phyloP scores from a whole-genome alignment of 2,329 filamentous ascomycete species.

The Aspergillus felis region DNA sequence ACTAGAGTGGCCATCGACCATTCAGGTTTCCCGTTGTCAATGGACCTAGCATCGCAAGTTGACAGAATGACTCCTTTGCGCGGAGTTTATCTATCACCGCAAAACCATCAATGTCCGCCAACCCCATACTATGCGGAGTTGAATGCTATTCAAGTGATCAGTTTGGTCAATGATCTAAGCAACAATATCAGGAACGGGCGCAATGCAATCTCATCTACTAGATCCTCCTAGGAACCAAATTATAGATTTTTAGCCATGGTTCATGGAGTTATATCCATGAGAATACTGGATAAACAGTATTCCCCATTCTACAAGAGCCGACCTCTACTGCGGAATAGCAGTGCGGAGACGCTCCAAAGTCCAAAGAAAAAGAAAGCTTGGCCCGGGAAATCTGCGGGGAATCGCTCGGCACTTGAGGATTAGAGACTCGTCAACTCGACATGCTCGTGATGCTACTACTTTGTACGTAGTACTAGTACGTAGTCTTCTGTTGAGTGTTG shows the following conservation, averaged over 20 bases:
- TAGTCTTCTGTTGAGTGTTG: too few species aligned
- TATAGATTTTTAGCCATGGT: too few species aligned
- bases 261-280: background rate
- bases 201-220: too few species aligned
- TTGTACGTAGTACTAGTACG: too few species aligned
- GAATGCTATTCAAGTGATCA: background rate
- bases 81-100: too few species aligned
- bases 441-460: background rate
- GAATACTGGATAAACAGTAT: too few species aligned
- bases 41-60: background rate
- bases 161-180: too few species aligned
- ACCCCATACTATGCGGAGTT: background rate
- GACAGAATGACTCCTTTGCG: background rate
- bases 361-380: background rate
- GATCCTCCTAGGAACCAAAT: too few species aligned
- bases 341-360: background rate
- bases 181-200: too few species aligned
- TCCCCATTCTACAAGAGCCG: background rate
- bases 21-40: background rate
- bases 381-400: background rate
- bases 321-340: background rate
- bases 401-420: background rate
- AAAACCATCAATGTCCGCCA: background rate
- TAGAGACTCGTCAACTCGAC: background rate
- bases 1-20: background rate